Evolutionary conservation across 2,329 filamentous ascomycete genomes (phyloP).

Genomic region (Hysterium pulicare): DNA sequence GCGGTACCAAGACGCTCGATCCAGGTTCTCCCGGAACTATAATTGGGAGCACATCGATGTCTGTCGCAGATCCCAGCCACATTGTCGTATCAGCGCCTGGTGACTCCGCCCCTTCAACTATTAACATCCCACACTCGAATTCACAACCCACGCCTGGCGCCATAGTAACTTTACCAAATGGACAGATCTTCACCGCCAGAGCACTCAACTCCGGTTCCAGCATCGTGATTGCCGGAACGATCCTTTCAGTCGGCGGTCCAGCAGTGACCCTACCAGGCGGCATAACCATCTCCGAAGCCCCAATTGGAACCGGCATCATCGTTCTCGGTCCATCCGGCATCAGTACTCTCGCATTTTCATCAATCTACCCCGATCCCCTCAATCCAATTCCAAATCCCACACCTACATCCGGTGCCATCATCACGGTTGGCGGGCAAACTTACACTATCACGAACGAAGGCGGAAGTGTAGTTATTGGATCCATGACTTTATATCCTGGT

Average conservation of each 20-base stretch:
- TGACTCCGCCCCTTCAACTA: not conserved
- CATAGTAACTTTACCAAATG: not conserved
- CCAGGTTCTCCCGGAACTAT: not conserved
- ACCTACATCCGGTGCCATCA: conserved; percentile 6
- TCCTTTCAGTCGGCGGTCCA: conserved; percentile 10
- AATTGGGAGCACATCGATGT: not conserved
- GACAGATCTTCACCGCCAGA: not conserved
- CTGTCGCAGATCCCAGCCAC: conserved; percentile 1
- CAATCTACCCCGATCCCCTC: conserved; percentile 1
- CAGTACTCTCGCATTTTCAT: conserved; percentile 10
- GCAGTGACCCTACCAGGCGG: conserved; percentile 13
- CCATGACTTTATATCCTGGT: conserved; percentile 8
- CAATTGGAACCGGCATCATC: conserved; percentile 9
- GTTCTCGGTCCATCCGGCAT: too few relatives aligned
- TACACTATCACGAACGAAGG: conserved; percentile 11
- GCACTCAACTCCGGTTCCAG: not conserved
- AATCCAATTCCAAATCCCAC: too few relatives aligned
- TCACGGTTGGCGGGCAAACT: conserved; percentile 10
- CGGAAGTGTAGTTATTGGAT: conserved; percentile 11
- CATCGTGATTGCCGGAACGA: conserved; percentile 1
- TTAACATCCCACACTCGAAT: not conserved
- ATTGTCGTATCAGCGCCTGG: not conserved
- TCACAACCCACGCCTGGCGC: not conserved
- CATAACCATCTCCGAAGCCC: conserved; percentile 11
- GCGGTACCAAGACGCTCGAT: conserved; percentile 5